A percentile compares a stretch with the other conserved stretches of the same genome.
phyloP scores from a whole-genome alignment of 2,329 filamentous ascomycete species.

The Dothistroma pini region DNA sequence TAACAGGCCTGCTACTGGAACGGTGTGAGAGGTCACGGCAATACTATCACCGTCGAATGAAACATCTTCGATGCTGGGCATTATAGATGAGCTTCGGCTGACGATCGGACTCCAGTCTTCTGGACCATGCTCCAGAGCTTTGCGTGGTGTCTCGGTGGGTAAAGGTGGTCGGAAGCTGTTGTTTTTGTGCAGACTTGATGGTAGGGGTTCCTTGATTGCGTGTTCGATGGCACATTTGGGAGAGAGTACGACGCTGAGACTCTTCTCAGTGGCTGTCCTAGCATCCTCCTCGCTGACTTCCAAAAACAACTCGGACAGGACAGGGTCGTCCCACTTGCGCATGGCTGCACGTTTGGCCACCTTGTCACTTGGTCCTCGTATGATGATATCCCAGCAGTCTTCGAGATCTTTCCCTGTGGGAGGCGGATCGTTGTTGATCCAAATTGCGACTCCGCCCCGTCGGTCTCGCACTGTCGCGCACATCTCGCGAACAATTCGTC shows the following conservation, averaged over 20 bases:
- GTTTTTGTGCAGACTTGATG: slow-evolving; percentile 27
- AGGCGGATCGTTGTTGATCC: slow-evolving; percentile 88
- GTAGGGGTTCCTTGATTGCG: slow-evolving; percentile 17
- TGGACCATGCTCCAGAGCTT: slow-evolving; percentile 16
- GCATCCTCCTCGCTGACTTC: slow-evolving; percentile 47
- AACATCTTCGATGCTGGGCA: slow-evolving; percentile 27
- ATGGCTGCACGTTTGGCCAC: slow-evolving; percentile 70
- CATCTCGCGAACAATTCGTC: slow-evolving; percentile 84
- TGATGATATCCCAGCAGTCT: slow-evolving; percentile 88
- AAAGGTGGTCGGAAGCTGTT: slow-evolving; percentile 32
- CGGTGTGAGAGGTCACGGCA: slow-evolving; percentile 13
- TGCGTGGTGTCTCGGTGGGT: slow-evolving; percentile 22
- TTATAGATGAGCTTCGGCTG: slow-evolving; percentile 18
- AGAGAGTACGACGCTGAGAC: slow-evolving; percentile 19
- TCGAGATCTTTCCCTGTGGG: slow-evolving; percentile 81
- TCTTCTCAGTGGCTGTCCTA: slow-evolving; percentile 38
- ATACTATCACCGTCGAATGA: slow-evolving; percentile 24
- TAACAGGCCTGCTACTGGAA: slow-evolving; percentile 22
- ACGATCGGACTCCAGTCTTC: slow-evolving; percentile 20
- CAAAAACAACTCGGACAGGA: slow-evolving; percentile 38
- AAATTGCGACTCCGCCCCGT: slow-evolving; percentile 73
- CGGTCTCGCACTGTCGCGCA: slow-evolving; percentile 80
- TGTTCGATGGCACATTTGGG: slow-evolving; percentile 13
- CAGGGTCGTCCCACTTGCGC: slow-evolving; percentile 54
- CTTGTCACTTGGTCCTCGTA: slow-evolving; percentile 82